Evolutionary conservation across 1,284 basidiomycete genomes (phyloP).

Genomic region (Pseudozyma pruni): DNA sequence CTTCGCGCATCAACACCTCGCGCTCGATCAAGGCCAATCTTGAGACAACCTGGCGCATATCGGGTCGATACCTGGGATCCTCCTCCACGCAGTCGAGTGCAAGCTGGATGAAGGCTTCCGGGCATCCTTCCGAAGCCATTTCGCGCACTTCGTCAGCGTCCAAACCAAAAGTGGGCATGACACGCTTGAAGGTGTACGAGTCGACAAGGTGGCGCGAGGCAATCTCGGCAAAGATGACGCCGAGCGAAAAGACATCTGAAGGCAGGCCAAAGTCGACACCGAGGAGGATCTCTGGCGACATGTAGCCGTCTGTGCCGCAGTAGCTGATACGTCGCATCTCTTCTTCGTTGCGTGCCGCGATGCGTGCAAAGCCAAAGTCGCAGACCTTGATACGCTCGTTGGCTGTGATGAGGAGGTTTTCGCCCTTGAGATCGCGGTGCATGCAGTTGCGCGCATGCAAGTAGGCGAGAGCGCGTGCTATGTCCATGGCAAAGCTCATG

Average conservation of each 20-base stretch:
- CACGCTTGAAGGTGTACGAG: constrained; percentile 66
- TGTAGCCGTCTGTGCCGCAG: constrained; percentile 84
- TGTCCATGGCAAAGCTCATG: constrained; percentile 92
- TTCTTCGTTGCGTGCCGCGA: constrained; percentile 88
- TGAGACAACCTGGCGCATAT: constrained; percentile 79
- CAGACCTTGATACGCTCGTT: constrained; percentile 95
- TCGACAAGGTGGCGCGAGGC: constrained; percentile 85
- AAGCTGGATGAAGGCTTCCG: constrained; percentile 79
- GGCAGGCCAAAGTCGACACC: constrained; percentile 91
- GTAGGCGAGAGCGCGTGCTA: constrained; percentile 92
- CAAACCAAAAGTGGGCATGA: constrained; percentile 74
- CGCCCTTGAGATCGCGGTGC: constrained; percentile 88
- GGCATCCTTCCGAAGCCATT: constrained; percentile 80
- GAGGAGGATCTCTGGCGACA: constrained; percentile 86
- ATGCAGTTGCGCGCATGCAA: constrained; percentile 85
- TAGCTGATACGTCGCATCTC: constrained; percentile 91
- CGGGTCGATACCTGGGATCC: constrained; percentile 79
- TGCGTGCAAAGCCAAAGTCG: constrained; percentile 91
- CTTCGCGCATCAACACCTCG: constrained; percentile 70
- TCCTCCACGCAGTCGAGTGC: constrained; percentile 80
- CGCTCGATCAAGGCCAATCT: constrained; percentile 81
- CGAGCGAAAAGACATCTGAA: constrained; percentile 93
- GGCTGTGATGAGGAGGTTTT: constrained; percentile 91
- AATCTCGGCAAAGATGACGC: constrained; percentile 94
- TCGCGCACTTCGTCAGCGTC: constrained; percentile 79